phyloP scores from a whole-genome alignment of 345 rosid species.

The Theobroma cacao region DNA sequence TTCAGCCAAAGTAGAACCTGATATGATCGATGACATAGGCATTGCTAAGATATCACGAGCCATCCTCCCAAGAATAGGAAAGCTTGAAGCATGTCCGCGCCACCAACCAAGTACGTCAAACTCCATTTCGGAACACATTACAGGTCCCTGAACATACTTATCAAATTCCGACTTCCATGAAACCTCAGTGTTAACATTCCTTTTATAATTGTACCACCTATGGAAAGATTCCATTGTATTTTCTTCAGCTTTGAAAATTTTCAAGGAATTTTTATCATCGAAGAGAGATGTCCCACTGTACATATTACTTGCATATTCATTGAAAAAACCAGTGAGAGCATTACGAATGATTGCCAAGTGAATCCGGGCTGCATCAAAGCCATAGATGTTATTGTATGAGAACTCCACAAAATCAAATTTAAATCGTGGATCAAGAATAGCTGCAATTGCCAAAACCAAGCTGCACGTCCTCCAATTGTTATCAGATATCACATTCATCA shows the following conservation, averaged over 20 bases:
- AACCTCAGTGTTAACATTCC: not conserved
- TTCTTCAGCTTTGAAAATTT: not conserved
- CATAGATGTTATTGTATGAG: not conserved
- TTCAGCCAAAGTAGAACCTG: not conserved
- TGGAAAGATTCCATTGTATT: not conserved
- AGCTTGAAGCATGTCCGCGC: not conserved
- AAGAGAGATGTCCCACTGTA: not conserved
- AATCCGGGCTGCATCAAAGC: not conserved
- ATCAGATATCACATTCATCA: not conserved
- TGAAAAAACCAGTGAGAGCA: not conserved
- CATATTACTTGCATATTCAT: not conserved
- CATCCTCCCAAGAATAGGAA: constrained; percentile 8
- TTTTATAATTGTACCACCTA: not conserved
- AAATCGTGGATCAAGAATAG: not conserved
- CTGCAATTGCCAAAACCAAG: not conserved
- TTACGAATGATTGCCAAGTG: not conserved
- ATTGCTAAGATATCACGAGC: constrained; percentile 12
- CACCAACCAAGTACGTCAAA: constrained; percentile 15
- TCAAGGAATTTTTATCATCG: not conserved
- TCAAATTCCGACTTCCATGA: not conserved
- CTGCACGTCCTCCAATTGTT: not conserved
- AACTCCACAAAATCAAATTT: not conserved
- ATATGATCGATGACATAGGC: not conserved
- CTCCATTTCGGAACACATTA: not conserved
- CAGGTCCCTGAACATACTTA: not conserved